These are phyloP conservation scores for Phialophora expanda DNA, from an alignment of 2,329 filamentous ascomycete species.

Conservation along the genomic window DNA sequence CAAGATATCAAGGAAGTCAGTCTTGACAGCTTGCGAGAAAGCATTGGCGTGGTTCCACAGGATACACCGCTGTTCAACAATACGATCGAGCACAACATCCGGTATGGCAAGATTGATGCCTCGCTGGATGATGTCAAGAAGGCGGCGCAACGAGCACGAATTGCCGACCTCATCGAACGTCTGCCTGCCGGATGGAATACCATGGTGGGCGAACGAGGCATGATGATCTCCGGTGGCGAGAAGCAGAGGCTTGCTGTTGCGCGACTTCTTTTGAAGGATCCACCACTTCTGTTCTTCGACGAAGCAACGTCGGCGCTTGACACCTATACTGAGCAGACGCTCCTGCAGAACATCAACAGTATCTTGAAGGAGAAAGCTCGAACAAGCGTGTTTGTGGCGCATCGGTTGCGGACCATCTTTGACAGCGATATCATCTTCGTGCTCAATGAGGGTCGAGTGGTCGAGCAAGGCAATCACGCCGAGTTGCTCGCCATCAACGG, in stretches of 20 bases:
- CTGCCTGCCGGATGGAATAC: slow-evolving; percentile 85
- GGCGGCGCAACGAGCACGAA: slow-evolving; percentile 80
- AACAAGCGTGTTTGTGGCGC: slow-evolving; percentile 94
- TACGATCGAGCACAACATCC: slow-evolving; percentile 93
- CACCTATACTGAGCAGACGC: slow-evolving; percentile 83
- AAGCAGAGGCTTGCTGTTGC: slow-evolving; percentile 91
- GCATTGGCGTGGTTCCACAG: slow-evolving; percentile 95
- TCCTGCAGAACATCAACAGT: slow-evolving; percentile 90
- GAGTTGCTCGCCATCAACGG: slow-evolving; percentile 76
- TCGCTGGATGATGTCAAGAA: slow-evolving; percentile 72
- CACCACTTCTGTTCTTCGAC: slow-evolving; percentile 83
- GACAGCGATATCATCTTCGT: slow-evolving; percentile 94
- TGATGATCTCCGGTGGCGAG: slow-evolving; percentile 84
- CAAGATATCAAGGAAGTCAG: slow-evolving; percentile 87
- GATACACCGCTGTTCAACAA: slow-evolving; percentile 98
- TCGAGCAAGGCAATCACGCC: slow-evolving; percentile 85
- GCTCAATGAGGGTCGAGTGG: slow-evolving; percentile 80
- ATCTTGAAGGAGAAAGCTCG: slow-evolving; percentile 85
- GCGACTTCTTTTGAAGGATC: slow-evolving; percentile 79
- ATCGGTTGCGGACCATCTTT: slow-evolving; percentile 88
- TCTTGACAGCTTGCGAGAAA: slow-evolving; percentile 78
- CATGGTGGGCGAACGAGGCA: slow-evolving; percentile 83
- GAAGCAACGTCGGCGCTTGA: slow-evolving; percentile 90
- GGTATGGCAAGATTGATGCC: slow-evolving; percentile 83
- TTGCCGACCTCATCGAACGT: slow-evolving; percentile 79